phyloP scores from a whole-genome alignment of 352 stramenopile genomes.

The Globisporangium takayamanum region DNA sequence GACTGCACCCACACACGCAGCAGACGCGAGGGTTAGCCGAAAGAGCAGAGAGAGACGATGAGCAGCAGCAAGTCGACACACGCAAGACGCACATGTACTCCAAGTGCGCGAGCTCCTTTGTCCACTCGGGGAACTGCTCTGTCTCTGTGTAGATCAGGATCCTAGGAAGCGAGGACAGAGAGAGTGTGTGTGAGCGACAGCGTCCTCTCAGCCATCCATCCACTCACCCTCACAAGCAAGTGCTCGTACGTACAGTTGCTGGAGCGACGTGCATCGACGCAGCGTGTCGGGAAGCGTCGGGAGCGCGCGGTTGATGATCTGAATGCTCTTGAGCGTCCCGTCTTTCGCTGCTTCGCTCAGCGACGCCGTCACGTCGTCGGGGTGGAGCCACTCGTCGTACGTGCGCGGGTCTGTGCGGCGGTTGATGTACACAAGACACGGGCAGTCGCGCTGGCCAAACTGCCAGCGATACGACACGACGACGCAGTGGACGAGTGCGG shows the following conservation, averaged over 20 bases:
- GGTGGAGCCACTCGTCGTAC: slow-evolving; percentile 15
- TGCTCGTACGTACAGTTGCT: slow-evolving; percentile 12
- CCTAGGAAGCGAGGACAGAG: neutral
- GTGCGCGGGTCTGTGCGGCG: slow-evolving; percentile 5
- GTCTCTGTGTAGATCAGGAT: slow-evolving; percentile 19
- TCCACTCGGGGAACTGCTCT: slow-evolving; percentile 14
- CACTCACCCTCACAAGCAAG: no score
- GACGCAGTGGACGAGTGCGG: slow-evolving; percentile 4
- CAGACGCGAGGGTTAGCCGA: neutral
- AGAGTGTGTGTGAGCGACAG: neutral
- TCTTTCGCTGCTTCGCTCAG: slow-evolving; percentile 3
- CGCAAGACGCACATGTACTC: slow-evolving; percentile 11
- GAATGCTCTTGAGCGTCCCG: slow-evolving; percentile 10
- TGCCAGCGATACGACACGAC: slow-evolving; percentile 18
- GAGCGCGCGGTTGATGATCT: slow-evolving; percentile 18
- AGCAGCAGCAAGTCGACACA: no score
- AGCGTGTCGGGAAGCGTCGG: slow-evolving; percentile 11
- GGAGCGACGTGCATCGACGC: slow-evolving; percentile 6
- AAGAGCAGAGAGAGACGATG: no score
- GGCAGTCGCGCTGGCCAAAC: neutral
- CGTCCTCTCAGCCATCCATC: neutral
- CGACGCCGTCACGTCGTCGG: slow-evolving; percentile 9
- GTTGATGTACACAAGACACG: slow-evolving; percentile 16
- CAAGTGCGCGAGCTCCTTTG: slow-evolving; percentile 8
- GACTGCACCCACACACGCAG: neutral